Percentiles rank a stretch among this genome's conserved stretches.
phyloP scores from a whole-genome alignment of 2,329 filamentous ascomycete genomes.

The Amauroascus verrucosus region DNA sequence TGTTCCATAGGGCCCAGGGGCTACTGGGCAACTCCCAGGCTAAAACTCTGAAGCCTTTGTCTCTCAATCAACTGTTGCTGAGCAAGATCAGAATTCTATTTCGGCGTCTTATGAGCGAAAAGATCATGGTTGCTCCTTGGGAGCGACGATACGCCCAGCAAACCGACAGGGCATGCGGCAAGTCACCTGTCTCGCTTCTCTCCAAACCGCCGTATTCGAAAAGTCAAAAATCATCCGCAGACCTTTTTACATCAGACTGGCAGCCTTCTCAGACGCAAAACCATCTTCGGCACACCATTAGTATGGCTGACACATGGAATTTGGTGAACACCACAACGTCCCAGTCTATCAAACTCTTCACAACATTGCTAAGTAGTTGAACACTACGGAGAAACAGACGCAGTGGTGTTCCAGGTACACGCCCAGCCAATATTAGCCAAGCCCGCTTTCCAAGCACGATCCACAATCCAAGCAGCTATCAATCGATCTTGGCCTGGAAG shows the following conservation, averaged over 20 bases:
- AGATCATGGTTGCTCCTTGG: not conserved
- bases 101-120: not conserved
- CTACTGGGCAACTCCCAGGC: not conserved
- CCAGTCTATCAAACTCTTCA: too few relatives aligned
- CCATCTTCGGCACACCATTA: too few relatives aligned
- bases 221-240: not conserved
- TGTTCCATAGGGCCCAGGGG: too few relatives aligned
- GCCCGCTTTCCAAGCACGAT: not conserved
- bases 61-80: too few relatives aligned
- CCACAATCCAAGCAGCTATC: not conserved
- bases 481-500: not conserved
- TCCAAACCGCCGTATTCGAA: not conserved
- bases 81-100: not conserved
- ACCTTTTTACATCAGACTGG: too few relatives aligned
- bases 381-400: too few relatives aligned
- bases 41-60: not conserved
- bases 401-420: too few relatives aligned
- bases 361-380: too few relatives aligned
- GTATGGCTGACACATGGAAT: too few relatives aligned
- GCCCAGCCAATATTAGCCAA: not conserved
- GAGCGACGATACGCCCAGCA: not conserved
- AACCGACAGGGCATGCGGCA: not conserved
- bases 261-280: too few relatives aligned
- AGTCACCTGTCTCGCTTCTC: not conserved
- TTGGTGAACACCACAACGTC: too few relatives aligned